Evolutionary conservation across 2,329 filamentous ascomycete genomes (phyloP), one percentile per base, ranked within the genome.

Genomic region (Beauveria sp.): DNA sequence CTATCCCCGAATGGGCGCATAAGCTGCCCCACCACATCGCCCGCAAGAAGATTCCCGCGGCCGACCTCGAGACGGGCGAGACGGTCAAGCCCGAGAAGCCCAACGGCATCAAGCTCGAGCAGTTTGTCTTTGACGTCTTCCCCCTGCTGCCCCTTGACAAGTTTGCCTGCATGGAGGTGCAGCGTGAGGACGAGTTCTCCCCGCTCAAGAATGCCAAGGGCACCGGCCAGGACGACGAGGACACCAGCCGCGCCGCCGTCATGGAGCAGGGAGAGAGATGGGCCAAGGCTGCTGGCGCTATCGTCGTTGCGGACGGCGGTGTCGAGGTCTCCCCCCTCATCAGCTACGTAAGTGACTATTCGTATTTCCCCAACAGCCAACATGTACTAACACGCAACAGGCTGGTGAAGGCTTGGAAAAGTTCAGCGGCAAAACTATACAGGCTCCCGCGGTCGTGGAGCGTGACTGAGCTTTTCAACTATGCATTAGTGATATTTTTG

Each of bases 121-220:
- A 98, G 77, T 99, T 98, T 70, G 93, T 99, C 64, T 99, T 99
- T 72, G 95, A 99, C 73, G 95, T 96, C 71, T 99, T 99, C 82
- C 93, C 93, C 64, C 84, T 93, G 80, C 81, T 96, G 58, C 79
- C 87, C 20, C 85, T 99, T 65, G 83, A 87, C 67, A 92, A 96
- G 78, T 99, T 99, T 71, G 95, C 93, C 26, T 96, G 88, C 76
- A 88, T 98, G 78, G 95, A 99, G 78, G 95, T 99, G 58, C 91
- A 87, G 75, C 91, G 95, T 64, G 93, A 97, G 79, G 95, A 99
- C 68, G 95, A 99, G 78, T 99, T 99, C 79, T 97, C 92, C 30
- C 95, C 95, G 5, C 80, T 99, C 67, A 99, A 99, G 86, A 99
- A 99, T 72, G 84, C 81, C 40, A 83, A 81, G 65, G 91, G 92